Evolutionary conservation across 192 early-diverging fungal species (phyloP).

Genomic region (Backusella macrospora): DNA sequence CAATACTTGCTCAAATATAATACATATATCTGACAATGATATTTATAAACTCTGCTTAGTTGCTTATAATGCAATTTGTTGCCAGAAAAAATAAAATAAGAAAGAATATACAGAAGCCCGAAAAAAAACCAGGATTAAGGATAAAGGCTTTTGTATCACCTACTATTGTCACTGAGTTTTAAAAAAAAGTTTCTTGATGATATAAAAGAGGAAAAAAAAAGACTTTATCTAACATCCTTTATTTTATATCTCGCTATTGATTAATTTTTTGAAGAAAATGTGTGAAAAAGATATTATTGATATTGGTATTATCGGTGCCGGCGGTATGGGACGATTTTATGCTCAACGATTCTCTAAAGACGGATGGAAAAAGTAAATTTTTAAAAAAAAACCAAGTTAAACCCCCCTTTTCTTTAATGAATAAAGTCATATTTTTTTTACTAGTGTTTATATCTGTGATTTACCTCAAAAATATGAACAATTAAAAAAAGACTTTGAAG

Average conservation of each 20-base stretch:
- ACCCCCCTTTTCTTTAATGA: background rate
- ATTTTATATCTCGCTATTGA: background rate
- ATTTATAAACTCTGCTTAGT: background rate
- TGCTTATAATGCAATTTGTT: background rate
- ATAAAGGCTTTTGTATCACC: background rate
- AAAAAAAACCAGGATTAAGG: background rate
- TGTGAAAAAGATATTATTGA: slow-evolving; percentile 60
- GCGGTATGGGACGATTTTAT: slow-evolving; percentile 95
- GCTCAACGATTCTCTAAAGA: slow-evolving; percentile 66
- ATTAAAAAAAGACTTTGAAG: slow-evolving; percentile 61
- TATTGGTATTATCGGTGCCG: slow-evolving; percentile 92
- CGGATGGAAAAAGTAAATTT: slow-evolving; percentile 74
- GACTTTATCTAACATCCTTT: background rate
- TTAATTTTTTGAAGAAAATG: background rate
- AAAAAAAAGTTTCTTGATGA: background rate
- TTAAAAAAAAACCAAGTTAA: background rate
- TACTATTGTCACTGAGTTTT: background rate
- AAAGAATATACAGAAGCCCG: too few species aligned
- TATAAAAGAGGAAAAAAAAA: background rate
- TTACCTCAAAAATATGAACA: slow-evolving; percentile 70
- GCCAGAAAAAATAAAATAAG: background rate
- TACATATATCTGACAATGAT: background rate
- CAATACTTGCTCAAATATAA: background rate
- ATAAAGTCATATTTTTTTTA: slow-evolving; percentile 11
- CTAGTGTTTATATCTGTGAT: slow-evolving; percentile 90